Conservation (phyloP, 73 alveolate genomes). For the Paramecium biaurelia region DNA sequence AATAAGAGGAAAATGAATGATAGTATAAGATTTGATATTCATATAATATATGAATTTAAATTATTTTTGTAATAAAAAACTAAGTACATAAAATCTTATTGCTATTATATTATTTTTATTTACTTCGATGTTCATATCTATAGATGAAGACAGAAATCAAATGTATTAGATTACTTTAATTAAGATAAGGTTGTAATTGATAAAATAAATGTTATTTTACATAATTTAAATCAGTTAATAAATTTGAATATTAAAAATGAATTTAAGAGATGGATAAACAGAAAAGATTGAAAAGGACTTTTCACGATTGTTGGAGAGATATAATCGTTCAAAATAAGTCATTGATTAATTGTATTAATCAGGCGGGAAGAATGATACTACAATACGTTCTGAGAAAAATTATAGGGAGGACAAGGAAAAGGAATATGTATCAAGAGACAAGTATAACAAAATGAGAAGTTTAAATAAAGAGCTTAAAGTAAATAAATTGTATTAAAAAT, state of each 20-base stretch:
- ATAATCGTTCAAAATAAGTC: slow-evolving; percentile 33
- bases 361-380: background rate
- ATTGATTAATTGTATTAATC: slow-evolving; percentile 34
- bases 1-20: background rate
- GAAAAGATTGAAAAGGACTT: slow-evolving; percentile 38
- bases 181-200: background rate
- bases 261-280: background rate
- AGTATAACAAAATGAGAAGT: slow-evolving; percentile 15
- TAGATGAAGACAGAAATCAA: background rate
- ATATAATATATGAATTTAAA: background rate
- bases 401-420: background rate
- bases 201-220: background rate
- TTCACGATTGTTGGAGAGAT: slow-evolving; percentile 26
- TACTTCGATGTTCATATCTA: background rate
- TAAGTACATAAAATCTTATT: background rate
- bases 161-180: background rate
- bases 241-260: slow-evolving; percentile 27
- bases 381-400: background rate
- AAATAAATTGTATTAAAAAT: background rate
- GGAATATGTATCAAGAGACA: slow-evolving; percentile 19
- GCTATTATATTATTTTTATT: no score
- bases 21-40: background rate
- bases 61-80: background rate
- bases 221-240: slow-evolving; percentile 11
- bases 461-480: slow-evolving; percentile 44